phyloP scores from a whole-genome alignment of 352 stramenopile genomes.

The Phytophthora hibernalis region DNA sequence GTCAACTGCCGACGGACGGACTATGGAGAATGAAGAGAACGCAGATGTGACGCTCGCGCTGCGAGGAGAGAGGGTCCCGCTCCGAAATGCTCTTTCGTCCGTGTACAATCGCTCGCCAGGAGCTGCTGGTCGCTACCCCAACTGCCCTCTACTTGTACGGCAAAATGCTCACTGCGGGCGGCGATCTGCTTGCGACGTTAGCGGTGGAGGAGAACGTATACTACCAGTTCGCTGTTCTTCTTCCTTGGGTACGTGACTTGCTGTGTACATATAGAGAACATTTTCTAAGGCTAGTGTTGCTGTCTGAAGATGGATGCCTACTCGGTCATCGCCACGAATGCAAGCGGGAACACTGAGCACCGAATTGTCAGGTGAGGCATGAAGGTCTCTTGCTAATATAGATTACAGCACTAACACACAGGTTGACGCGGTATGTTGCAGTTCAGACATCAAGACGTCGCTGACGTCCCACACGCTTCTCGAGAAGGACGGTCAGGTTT shows the following conservation, averaged over 20 bases:
- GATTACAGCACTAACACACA: background rate
- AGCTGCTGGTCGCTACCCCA: constrained; percentile 51
- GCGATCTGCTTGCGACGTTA: constrained; percentile 43
- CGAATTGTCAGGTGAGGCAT: constrained; percentile 49
- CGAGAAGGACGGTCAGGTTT: constrained; percentile 38
- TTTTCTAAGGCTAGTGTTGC: background rate
- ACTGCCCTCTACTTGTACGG: constrained; percentile 51
- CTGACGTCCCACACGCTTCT: constrained; percentile 43
- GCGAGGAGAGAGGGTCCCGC: constrained; percentile 52
- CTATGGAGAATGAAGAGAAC: background rate
- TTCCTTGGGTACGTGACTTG: constrained; percentile 54
- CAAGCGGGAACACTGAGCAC: constrained; percentile 44
- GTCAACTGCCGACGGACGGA: background rate
- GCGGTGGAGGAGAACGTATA: constrained; percentile 47
- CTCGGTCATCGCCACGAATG: constrained; percentile 39
- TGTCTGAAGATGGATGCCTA: constrained; percentile 52
- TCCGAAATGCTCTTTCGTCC: constrained; percentile 51
- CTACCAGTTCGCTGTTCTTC: constrained; percentile 48
- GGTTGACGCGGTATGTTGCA: constrained; percentile 19
- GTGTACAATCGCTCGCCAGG: constrained; percentile 44
- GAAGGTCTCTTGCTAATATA: background rate
- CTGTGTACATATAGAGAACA: background rate
- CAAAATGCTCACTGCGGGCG: constrained; percentile 50
- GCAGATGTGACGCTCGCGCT: constrained; percentile 48
- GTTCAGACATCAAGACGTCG: constrained; percentile 50